A percentile compares a stretch with the other conserved stretches of the same genome.
Conservation (phyloP, 257 asterid species). For the Lycium ferocissimum region DNA sequence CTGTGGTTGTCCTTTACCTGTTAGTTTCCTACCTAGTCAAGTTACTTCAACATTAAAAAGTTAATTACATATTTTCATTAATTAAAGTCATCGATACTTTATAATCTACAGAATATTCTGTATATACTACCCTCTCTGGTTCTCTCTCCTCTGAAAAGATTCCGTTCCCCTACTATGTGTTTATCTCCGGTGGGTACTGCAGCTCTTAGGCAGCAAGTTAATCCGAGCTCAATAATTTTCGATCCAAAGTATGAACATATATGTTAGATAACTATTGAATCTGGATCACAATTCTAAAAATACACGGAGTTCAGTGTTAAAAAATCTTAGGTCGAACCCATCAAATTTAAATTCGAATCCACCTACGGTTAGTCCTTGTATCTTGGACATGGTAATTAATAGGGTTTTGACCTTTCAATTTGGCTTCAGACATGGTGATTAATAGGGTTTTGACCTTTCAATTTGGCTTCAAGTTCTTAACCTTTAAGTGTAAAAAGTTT, state of each 20-base stretch:
- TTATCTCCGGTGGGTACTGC: slow-evolving; percentile 19
- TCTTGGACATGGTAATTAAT: slow-evolving; percentile 26
- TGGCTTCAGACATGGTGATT: slow-evolving; percentile 25
- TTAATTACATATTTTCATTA: slow-evolving; percentile 27
- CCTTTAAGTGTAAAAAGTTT: too few species aligned
- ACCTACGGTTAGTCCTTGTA: too few species aligned
- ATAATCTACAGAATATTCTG: slow-evolving; percentile 42
- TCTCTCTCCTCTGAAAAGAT: slow-evolving; percentile 34
- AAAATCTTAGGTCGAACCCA: too few species aligned
- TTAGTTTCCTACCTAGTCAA: not conserved
- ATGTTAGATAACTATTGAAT: too few species aligned
- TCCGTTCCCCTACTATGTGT: slow-evolving; percentile 32
- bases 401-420: slow-evolving; percentile 39
- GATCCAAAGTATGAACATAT: too few species aligned
- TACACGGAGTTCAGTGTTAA: too few species aligned
- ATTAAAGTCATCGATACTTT: not conserved
- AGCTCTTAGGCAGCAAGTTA: not conserved
- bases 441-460: slow-evolving; percentile 37
- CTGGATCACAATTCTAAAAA: too few species aligned
- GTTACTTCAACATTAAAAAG: not conserved
- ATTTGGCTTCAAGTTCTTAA: not conserved
- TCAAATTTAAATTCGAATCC: too few species aligned
- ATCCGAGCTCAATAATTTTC: not conserved
- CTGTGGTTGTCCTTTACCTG: slow-evolving; percentile 12
- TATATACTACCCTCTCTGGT: slow-evolving; percentile 34